Evolutionary conservation across 257 asterid genomes (phyloP).

Genomic region (Vinca minor): DNA sequence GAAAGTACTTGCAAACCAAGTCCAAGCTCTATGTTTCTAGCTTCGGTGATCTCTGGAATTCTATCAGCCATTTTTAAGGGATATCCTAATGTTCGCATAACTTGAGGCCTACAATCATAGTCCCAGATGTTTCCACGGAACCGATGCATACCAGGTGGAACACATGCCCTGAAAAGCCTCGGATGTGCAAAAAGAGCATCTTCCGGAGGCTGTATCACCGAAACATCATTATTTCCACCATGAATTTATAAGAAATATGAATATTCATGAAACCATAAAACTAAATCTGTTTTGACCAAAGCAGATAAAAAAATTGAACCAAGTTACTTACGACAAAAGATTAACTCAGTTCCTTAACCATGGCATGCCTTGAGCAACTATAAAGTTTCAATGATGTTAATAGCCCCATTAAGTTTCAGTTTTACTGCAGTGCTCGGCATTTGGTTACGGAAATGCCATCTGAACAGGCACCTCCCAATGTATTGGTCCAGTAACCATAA

Average conservation of each 20-base stretch:
- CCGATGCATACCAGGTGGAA: slow-evolving; percentile 99
- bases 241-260: neutral
- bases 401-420: neutral
- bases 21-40: slow-evolving; percentile 94
- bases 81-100: slow-evolving; percentile 74
- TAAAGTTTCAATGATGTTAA: neutral
- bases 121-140: slow-evolving; percentile 98
- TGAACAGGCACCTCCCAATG: neutral
- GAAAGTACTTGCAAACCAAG: slow-evolving; percentile 82
- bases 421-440: neutral
- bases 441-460: neutral
- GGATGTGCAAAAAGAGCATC: slow-evolving; percentile 95
- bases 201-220: slow-evolving; percentile 59
- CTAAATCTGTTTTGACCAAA: neutral
- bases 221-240: slow-evolving; percentile 6
- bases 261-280: neutral
- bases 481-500: neutral
- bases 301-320: neutral
- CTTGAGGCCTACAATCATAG: slow-evolving; percentile 72
- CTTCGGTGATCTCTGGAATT: slow-evolving; percentile 86
- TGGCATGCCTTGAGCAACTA: neutral
- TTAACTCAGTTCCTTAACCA: neutral
- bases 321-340: neutral
- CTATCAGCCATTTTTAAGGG: slow-evolving; percentile 61
- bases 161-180: slow-evolving; percentile 93